Conservation (phyloP, 768 basidiomycete genomes). For the Panaeolus papilionaceus region DNA sequence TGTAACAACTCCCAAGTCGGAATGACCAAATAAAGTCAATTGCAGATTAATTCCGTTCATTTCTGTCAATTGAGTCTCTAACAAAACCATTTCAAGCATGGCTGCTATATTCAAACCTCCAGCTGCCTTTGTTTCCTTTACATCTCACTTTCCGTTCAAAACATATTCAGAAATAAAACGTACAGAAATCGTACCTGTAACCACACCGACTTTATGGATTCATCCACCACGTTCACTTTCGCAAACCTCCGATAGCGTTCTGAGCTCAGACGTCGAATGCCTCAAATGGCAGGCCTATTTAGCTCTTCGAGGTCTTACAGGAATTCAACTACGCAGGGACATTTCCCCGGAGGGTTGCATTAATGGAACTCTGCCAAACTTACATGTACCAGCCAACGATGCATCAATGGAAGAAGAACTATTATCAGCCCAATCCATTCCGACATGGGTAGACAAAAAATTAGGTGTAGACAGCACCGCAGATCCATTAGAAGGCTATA, state of each 20-base stretch:
- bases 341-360: conserved; percentile 72
- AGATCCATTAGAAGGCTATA: conserved; percentile 71
- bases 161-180: conserved; percentile 50
- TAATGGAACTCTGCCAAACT: conserved; percentile 70
- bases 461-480: conserved; percentile 44
- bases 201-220: conserved; percentile 68
- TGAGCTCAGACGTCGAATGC: conserved; percentile 84
- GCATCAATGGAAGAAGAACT: conserved; percentile 44
- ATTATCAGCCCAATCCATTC: conserved; percentile 71
- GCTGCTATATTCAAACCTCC: conserved; percentile 33
- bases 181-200: conserved; percentile 31
- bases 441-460: conserved; percentile 71
- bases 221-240: conserved; percentile 47
- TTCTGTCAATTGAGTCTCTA: conserved; percentile 3
- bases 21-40: conserved; percentile 23
- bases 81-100: conserved; percentile 24
- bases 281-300: conserved; percentile 91
- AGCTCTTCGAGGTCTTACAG: conserved; percentile 63
- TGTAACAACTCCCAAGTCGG: conserved; percentile 6
- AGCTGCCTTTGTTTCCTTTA: conserved; percentile 51
- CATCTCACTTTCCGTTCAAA: conserved; percentile 66
- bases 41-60: conserved; percentile 5
- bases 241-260: conserved; percentile 34
- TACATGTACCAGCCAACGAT: conserved; percentile 57
- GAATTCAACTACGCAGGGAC: conserved; percentile 69